A percentile compares a stretch with the other conserved stretches of the same genome.
Conservation (phyloP, 495 filamentous ascomycete genomes). For the Tuber magnatum region DNA sequence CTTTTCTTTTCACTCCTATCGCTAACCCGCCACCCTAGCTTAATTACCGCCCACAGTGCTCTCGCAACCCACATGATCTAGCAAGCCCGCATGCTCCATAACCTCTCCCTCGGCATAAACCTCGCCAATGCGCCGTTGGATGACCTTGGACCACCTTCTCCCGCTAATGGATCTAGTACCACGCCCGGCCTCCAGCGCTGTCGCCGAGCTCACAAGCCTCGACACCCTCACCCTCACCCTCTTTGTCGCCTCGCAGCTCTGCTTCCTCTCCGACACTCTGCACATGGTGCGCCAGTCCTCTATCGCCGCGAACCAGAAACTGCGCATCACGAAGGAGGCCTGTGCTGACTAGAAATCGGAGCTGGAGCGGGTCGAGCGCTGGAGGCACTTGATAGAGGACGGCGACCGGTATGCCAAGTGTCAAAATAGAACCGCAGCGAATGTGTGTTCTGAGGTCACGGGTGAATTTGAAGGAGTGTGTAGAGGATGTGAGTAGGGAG, state of each 20-base stretch:
- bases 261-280: slow-evolving; percentile 79
- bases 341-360: slow-evolving; percentile 77
- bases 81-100: slow-evolving; percentile 70
- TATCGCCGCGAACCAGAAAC: slow-evolving; percentile 64
- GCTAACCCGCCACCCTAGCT: slow-evolving; percentile 47
- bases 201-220: slow-evolving; percentile 49
- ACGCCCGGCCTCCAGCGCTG: slow-evolving; percentile 38
- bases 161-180: slow-evolving; percentile 51
- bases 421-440: slow-evolving; percentile 64
- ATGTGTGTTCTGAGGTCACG: slow-evolving; percentile 56
- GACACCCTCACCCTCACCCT: slow-evolving; percentile 64
- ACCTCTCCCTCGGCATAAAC: slow-evolving; percentile 49
- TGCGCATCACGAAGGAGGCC: slow-evolving; percentile 68
- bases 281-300: too few species aligned
- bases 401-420: slow-evolving; percentile 75
- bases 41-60: slow-evolving; percentile 81
- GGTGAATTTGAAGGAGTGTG: slow-evolving; percentile 53
- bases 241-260: slow-evolving; percentile 72
- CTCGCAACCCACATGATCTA: slow-evolving; percentile 60
- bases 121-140: slow-evolving; percentile 48
- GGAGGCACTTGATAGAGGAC: slow-evolving; percentile 66
- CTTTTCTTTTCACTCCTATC: slow-evolving; percentile 30
- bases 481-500: neutral
- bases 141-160: slow-evolving; percentile 50
- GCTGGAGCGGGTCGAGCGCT: slow-evolving; percentile 70